Percentiles rank a stretch among this genome's conserved stretches.
phyloP scores from a whole-genome alignment of 73 alveolate genomes.

The Paraurostyla sp. region DNA sequence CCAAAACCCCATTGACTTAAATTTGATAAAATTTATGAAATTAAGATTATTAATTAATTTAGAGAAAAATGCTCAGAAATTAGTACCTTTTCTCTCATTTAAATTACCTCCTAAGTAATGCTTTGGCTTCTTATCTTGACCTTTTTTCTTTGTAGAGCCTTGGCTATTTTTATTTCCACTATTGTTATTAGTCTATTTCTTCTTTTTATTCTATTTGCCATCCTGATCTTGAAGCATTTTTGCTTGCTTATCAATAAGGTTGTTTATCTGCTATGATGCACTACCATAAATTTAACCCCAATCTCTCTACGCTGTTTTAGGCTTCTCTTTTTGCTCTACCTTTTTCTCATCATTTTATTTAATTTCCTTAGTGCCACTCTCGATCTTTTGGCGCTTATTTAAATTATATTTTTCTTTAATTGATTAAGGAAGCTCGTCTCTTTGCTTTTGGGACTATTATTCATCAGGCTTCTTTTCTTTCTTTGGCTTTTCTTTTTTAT shows the following conservation, averaged over 20 bases:
- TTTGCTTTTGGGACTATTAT: not conserved
- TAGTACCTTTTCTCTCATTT: conserved; percentile 9
- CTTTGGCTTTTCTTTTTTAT: not conserved
- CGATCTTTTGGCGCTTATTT: not conserved
- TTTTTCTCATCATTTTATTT: not conserved
- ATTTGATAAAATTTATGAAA: not conserved
- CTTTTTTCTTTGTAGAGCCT: not conserved
- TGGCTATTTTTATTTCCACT: not conserved
- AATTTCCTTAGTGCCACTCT: not conserved
- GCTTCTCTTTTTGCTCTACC: not conserved
- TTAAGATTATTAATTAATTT: too few relatives aligned
- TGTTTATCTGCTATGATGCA: conserved; percentile 1
- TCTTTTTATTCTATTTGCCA: not conserved
- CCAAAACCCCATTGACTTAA: not conserved
- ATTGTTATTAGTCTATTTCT: not conserved
- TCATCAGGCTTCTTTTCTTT: too few relatives aligned
- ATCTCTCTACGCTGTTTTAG: not conserved
- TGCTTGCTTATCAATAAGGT: conserved; percentile 3
- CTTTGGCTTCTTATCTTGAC: conserved; percentile 7
- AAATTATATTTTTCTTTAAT: conserved; percentile 13
- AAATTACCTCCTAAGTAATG: conserved; percentile 11
- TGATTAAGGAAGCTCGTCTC: not conserved
- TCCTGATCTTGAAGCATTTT: not conserved
- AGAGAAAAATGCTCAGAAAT: not conserved
- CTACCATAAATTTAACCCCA: conserved; percentile 40